Conservation (phyloP, 2,329 filamentous ascomycete genomes). For the Orbilia brochopaga region DNA sequence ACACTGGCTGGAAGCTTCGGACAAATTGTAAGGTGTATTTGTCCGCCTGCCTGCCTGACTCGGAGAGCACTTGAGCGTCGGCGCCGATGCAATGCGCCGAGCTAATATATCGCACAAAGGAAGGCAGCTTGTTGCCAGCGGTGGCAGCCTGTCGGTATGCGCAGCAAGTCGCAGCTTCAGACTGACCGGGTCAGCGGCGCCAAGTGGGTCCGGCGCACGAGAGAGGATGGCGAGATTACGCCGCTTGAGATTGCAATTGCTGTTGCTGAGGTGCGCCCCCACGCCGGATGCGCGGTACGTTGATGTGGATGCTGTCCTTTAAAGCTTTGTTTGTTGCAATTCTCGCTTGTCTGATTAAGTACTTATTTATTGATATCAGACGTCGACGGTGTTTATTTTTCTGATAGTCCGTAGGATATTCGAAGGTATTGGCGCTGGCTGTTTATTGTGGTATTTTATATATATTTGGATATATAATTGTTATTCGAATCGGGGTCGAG, state of each 20-base stretch:
- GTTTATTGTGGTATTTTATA: too few species aligned
- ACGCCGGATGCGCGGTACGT: background rate
- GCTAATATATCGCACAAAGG: constrained; percentile 21
- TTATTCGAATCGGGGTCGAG: too few species aligned
- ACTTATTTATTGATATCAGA: too few species aligned
- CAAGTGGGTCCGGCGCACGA: constrained; percentile 40
- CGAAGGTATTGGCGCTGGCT: too few species aligned
- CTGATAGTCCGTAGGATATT: too few species aligned
- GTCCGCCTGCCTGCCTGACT: constrained; percentile 34
- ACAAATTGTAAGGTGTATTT: constrained; percentile 46
- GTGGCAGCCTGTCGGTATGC: background rate
- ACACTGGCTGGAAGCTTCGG: constrained; percentile 16
- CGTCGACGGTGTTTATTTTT: too few species aligned
- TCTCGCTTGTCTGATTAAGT: too few species aligned
- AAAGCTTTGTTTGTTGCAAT: too few species aligned
- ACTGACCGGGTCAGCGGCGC: constrained; percentile 5
- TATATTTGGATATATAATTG: too few species aligned
- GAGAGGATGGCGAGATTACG: constrained; percentile 8
- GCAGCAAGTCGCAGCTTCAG: background rate
- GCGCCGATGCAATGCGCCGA: constrained; percentile 27
- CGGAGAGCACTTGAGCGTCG: constrained; percentile 22
- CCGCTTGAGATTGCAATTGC: constrained; percentile 9
- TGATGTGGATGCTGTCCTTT: background rate
- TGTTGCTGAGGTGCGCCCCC: constrained; percentile 19
- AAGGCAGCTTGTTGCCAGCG: too few species aligned